These are phyloP conservation scores for Gastrodia elata DNA, from an alignment of 106 monocot species.

Conservation along the genomic window DNA sequence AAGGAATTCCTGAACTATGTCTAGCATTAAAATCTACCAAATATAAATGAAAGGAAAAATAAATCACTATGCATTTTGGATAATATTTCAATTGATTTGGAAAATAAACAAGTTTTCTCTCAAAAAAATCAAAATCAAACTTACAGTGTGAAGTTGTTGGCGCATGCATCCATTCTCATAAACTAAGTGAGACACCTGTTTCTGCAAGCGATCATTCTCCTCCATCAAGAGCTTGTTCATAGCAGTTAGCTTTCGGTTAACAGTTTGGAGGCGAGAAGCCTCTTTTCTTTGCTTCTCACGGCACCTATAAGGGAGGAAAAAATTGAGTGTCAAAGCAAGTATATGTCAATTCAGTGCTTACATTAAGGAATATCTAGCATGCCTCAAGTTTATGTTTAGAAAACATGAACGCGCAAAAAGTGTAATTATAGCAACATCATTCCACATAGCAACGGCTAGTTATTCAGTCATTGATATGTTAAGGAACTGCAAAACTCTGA, in stretches of 20 bases:
- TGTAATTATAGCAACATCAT: not conserved
- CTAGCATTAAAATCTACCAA: not conserved
- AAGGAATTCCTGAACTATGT: not conserved
- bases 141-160: conserved; percentile 79
- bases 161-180: conserved; percentile 80
- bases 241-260: conserved; percentile 81
- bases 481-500: not conserved
- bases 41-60: not conserved
- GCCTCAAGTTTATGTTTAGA: not conserved
- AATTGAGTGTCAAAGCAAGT: not conserved
- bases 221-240: conserved; percentile 99
- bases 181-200: conserved; percentile 84
- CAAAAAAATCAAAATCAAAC: not conserved
- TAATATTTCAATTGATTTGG: not conserved
- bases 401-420: not conserved
- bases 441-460: not conserved
- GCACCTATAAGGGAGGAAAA: conserved; percentile 28
- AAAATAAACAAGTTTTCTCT: not conserved
- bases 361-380: not conserved
- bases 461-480: not conserved
- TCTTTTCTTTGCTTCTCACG: conserved; percentile 96
- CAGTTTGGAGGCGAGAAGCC: conserved; percentile 74
- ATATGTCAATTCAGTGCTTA: not conserved
- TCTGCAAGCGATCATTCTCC: conserved; percentile 93
- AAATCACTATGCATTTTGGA: not conserved